Evolutionary conservation across 768 basidiomycete genomes (phyloP), one percentile per base, ranked within the genome.

Genomic region (Kwoniella dejecticola): DNA sequence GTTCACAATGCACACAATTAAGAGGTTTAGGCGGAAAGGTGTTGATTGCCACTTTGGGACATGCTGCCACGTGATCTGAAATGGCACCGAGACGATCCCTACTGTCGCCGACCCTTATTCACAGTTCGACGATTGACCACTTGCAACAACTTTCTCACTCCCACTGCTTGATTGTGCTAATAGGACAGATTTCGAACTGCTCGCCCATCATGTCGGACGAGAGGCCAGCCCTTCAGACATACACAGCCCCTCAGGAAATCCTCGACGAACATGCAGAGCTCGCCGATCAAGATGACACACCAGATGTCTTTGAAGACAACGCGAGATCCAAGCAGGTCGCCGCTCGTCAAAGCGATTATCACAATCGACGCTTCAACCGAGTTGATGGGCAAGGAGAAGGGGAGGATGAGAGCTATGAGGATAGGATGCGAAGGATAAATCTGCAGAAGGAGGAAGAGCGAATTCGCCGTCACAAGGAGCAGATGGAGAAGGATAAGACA

Each of bases 261-360:
- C 84, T 98, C 40, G 85, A 91, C 78, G 96, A 98, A 80, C 96
- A 98, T 67, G 89, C 88, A 27, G 88, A 92, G 58, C 85, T 94
- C 77, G 92, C 91, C 15, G 94, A 97, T 71, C 91, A 93, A 75
- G 95, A 97, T 74, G 84, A 94, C 79, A 79, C 89, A 26, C 71
- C 71, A 17, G 81, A 81, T 62, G 77, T 74, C 7, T 81, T 81
- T 53, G 90, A 90, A 52, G 92, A 94, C 81, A 94, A 91, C 12
- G 90, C 93, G 50, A 89, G 88, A 57, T 88, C 90, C 74, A 89
- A 90, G 62, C 95, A 97, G 82, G 91, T 98, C 76, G 90, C 94
- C 23, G 83, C 89, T 38, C 85, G 95, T 52, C 91, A 97, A 81
- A 89, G 87, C 52, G 95, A 96, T 77, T 99, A 98, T 76, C 95